phyloP scores from a whole-genome alignment of 768 basidiomycete genomes.

The Kwoniella botswanensis region DNA sequence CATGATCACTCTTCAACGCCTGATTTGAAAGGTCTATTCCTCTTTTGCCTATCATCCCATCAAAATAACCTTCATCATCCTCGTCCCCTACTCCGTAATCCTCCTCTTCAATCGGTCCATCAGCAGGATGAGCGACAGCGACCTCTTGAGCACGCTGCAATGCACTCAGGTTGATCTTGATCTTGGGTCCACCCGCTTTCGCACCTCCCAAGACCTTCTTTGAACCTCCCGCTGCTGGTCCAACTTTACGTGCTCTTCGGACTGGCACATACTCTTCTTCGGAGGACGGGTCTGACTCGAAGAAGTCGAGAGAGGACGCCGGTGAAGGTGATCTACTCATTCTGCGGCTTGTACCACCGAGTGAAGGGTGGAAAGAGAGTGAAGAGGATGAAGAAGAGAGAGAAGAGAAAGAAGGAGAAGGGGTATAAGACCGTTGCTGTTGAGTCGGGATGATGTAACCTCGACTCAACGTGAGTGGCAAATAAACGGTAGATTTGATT shows the following conservation, averaged over 20 bases:
- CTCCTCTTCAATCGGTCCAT: constrained; percentile 46
- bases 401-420: background rate
- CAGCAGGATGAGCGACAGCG: constrained; percentile 37
- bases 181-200: constrained; percentile 20
- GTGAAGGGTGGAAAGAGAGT: background rate
- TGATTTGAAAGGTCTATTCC: constrained; percentile 62
- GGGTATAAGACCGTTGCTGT: background rate
- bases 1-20: constrained; percentile 86
- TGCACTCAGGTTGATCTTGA: constrained; percentile 51
- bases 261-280: constrained; percentile 46
- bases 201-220: constrained; percentile 23
- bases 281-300: constrained; percentile 40
- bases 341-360: background rate
- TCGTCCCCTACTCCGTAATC: constrained; percentile 32
- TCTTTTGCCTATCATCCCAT: constrained; percentile 36
- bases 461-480: constrained; percentile 1
- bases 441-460: background rate
- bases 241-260: constrained; percentile 7
- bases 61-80: constrained; percentile 37
- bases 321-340: constrained; percentile 51
- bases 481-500: background rate
- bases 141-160: constrained; percentile 28
- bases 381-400: constrained; percentile 6
- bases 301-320: constrained; percentile 50
- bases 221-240: constrained; percentile 23